Evolutionary conservation across 257 asterid genomes (phyloP), one percentile per base, ranked within the genome.

Genomic region (Nicotiana tabacum): DNA sequence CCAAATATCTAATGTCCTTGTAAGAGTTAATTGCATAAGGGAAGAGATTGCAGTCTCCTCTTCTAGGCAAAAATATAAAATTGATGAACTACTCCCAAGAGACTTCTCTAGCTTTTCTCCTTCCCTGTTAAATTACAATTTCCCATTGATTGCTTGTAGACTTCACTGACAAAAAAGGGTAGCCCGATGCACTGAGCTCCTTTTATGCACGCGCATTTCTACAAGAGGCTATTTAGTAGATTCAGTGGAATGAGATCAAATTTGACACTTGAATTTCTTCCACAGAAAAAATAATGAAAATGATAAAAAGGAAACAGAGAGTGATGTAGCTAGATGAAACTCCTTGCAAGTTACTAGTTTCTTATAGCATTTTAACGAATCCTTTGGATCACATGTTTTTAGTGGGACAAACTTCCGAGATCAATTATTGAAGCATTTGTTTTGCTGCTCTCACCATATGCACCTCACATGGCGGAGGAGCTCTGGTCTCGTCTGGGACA

Each of bases 381-480:
- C 83, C 67, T 81, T 62, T 9, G 24, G 78, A 6, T 66, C 86
- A 83, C 77, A 60, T 86, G 82, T 85, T 87, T 86, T 33, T 68
- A 96, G 98, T 96, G 99, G 98, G 97, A 96, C 77, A 94, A 91
- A 84, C 94, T 96, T 87, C 98, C 99, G 48, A 87, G 89, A 83
- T 84, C 93, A 46, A 76, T 92, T 29, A 77, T 91, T 56, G 97
- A 92, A 86, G 88, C 90, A 81, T 96, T 93, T 84, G 94, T 93
- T 57, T 82, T 96, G 77, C 77, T 96, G 90, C 97, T 96, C 81
- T 91, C 99, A 27, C 99, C 99, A 10, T 96, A 96, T 80, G 98
- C 99, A 76, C 99, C 99, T 74, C 99, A 96, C 91, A 90, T 93
- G 93, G 91, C 98, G 2, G 99, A 96, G 91, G 98, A 96, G 93